Conservation (phyloP, 2,329 filamentous ascomycete genomes). For the Sporothrix brasiliensis region DNA sequence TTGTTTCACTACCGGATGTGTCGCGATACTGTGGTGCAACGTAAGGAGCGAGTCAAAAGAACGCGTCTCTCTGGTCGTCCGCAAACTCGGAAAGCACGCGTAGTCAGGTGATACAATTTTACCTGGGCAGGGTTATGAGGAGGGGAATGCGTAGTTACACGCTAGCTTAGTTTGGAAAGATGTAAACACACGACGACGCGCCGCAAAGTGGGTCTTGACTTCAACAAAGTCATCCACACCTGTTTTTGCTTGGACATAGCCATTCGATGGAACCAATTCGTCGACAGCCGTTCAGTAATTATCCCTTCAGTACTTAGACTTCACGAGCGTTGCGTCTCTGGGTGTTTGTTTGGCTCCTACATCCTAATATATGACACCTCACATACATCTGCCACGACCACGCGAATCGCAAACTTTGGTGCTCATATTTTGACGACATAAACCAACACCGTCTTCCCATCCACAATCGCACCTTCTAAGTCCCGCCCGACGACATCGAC, state of each 20-base stretch:
- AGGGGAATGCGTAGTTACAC: not conserved
- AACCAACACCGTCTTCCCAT: not conserved
- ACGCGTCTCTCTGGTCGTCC: slow-evolving; percentile 34
- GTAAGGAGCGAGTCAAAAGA: slow-evolving; percentile 32
- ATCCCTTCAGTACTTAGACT: slow-evolving; percentile 26
- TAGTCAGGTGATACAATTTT: slow-evolving; percentile 34
- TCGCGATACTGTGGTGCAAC: slow-evolving; percentile 3
- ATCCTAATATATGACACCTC: slow-evolving; percentile 10
- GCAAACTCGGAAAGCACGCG: slow-evolving; percentile 36
- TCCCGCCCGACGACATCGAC: slow-evolving; percentile 5
- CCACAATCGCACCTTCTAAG: not conserved
- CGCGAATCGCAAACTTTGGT: not conserved
- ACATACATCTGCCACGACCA: not conserved
- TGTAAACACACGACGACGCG: slow-evolving; percentile 38
- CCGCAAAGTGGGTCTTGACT: slow-evolving; percentile 30
- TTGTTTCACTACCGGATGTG: slow-evolving; percentile 2
- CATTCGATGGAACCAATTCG: slow-evolving; percentile 22
- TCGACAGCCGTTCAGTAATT: slow-evolving; percentile 23
- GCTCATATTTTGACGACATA: slow-evolving; percentile 7
- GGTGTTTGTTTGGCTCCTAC: slow-evolving; percentile 9
- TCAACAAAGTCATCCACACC: slow-evolving; percentile 22
- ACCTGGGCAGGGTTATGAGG: not conserved
- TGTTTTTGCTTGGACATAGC: slow-evolving; percentile 24
- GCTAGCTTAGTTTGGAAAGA: slow-evolving; percentile 33
- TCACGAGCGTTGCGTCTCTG: slow-evolving; percentile 18